Conservation (phyloP, 768 basidiomycete species). For the Mrakia gelida region DNA sequence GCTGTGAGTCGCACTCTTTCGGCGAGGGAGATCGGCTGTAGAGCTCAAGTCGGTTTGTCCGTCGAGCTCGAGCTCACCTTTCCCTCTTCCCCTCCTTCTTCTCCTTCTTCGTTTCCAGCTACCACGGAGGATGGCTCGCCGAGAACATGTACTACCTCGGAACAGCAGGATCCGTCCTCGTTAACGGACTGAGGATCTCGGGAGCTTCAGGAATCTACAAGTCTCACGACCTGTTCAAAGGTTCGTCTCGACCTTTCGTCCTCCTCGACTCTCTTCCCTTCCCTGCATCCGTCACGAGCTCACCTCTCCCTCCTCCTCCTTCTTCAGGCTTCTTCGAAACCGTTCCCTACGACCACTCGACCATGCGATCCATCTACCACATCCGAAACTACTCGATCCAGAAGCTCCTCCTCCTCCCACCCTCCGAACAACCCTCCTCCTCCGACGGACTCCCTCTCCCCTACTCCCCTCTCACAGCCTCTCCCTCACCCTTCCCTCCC, state of each 20-base stretch:
- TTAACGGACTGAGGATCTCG: constrained; percentile 81
- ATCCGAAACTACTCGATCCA: constrained; percentile 78
- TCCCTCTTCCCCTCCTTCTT: neutral
- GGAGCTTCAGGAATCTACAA: constrained; percentile 94
- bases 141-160: constrained; percentile 96
- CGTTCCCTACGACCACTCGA: constrained; percentile 67
- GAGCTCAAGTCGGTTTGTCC: constrained; percentile 17
- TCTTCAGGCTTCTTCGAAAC: constrained; percentile 64
- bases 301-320: neutral
- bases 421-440: constrained; percentile 4
- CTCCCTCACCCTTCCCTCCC: constrained; percentile 26
- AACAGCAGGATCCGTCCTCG: constrained; percentile 77
- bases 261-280: neutral
- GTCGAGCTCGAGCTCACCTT: constrained; percentile 12
- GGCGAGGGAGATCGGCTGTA: neutral
- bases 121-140: constrained; percentile 95
- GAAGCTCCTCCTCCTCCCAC: constrained; percentile 49
- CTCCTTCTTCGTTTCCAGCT: constrained; percentile 50
- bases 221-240: constrained; percentile 63
- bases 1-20: constrained; percentile 54
- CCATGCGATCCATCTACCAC: constrained; percentile 84
- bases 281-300: neutral
- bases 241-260: constrained; percentile 38
- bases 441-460: neutral
- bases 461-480: neutral